Base-by-base conservation (phyloP, 2,329 filamentous ascomycete species). In the Aureobasidium pullulans region DNA sequence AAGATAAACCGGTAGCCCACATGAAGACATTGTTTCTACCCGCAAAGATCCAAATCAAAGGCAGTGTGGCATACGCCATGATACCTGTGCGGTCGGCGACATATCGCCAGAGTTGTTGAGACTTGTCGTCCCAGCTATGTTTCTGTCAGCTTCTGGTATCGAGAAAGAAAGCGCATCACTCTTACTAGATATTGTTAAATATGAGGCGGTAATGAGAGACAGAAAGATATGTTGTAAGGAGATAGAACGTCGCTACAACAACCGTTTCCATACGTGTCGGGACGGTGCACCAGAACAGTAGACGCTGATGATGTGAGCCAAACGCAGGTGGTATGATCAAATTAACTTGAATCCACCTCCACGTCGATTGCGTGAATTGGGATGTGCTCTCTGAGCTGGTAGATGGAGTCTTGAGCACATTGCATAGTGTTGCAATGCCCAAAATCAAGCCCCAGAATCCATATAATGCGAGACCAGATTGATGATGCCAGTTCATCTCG, bases 1-100 rank as follows among this genome's bases (percentile, higher is more conserved):
- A 88, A 10, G 82, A 83, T 85, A 86, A 89, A 0, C 85, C 85
- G 0, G 86, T 88, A 0, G 84, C 67, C 83, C 83, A 86, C 58
- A 87, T 73, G 15, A 88, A 76, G 0, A 84, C 66, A 54, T 89
- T 87, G 62, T 89, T 89, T 9, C 86, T 76, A 67, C 83, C 82
- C 0, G 81, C 82, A 63, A 89, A 88, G 0, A 88, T 69, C 84
- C 84, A 88, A 0, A 88, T 72, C 2, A 86, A 66, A 0, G 84
- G 83, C 6, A 88, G 77, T 62, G 86, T 86, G 4, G 81, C 82
- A 64, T 85, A 82, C 0, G 83, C 81, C 28, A 89, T 76, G 34
- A 85, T 80, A 0, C 85, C 85, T 0, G 84, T 85, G 9, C 86
- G 79, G 62, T 87, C 84, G 0, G 83, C 81, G 0, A 84, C 74